phyloP scores from a whole-genome alignment of 192 early-diverging fungal genomes.

The Coemansia aciculifera region DNA sequence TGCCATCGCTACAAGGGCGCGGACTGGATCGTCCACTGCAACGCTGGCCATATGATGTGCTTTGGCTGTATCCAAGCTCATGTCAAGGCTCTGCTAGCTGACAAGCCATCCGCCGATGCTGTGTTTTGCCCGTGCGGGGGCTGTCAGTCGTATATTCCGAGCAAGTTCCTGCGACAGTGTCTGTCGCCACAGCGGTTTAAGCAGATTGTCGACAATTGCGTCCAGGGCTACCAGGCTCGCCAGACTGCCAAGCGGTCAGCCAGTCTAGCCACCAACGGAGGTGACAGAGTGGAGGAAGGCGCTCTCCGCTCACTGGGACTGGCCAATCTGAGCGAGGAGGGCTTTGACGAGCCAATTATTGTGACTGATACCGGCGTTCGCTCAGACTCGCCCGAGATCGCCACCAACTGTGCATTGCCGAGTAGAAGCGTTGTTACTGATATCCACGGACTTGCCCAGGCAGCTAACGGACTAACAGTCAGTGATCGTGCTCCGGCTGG shows the following conservation, averaged over 20 bases:
- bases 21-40: constrained; percentile 43
- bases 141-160: constrained; percentile 29
- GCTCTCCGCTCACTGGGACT: background rate
- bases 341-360: constrained; percentile 37
- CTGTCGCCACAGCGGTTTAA: constrained; percentile 48
- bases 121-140: constrained; percentile 20
- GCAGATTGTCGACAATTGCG: constrained; percentile 33
- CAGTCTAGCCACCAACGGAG: constrained; percentile 6
- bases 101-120: background rate
- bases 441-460: background rate
- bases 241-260: constrained; percentile 17
- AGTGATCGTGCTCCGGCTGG: background rate
- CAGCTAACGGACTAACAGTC: constrained; percentile 3
- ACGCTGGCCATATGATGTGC: constrained; percentile 30
- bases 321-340: constrained; percentile 20
- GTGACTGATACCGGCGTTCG: background rate
- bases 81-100: constrained; percentile 24
- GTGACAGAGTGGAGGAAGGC: background rate
- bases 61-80: constrained; percentile 51
- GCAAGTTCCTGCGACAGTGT: constrained; percentile 30
- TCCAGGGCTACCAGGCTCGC: constrained; percentile 1
- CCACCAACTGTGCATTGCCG: background rate
- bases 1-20: constrained; percentile 33
- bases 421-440: background rate
- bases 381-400: background rate